These are phyloP conservation scores for Picea abies DNA, from an alignment of 83 land plant species.

Conservation along the genomic window DNA sequence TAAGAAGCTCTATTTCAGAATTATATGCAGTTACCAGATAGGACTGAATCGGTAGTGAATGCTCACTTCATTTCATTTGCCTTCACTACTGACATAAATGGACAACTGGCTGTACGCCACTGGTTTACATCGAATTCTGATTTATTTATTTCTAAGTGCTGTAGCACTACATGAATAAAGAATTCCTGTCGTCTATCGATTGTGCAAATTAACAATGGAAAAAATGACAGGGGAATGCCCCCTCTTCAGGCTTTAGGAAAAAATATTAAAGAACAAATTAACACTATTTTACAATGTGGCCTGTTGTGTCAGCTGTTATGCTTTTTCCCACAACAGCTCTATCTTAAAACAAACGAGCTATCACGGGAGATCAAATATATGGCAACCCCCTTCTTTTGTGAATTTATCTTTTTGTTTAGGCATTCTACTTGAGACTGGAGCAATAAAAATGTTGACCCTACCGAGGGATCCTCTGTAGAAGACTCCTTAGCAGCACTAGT, in stretches of 20 bases:
- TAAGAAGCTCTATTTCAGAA: neutral
- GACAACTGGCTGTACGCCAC: conserved; percentile 7
- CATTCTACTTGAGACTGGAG: neutral
- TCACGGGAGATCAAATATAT: neutral
- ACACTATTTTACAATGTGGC: conserved; percentile 6
- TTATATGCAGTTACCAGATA: neutral
- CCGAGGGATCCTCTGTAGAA: neutral
- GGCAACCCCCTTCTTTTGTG: neutral
- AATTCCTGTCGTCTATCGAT: conserved; percentile 10
- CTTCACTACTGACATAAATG: conserved; percentile 8
- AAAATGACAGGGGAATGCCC: conserved; percentile 18
- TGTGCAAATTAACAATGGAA: conserved; percentile 5
- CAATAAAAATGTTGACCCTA: neutral
- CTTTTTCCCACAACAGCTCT: conserved; percentile 5
- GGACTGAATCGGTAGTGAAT: neutral
- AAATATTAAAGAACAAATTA: conserved; percentile 4
- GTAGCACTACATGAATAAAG: conserved; percentile 10
- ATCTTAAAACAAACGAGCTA: neutral
- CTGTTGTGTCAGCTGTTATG: conserved; percentile 8
- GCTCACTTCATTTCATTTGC: conserved; percentile 6
- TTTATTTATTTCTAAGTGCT: conserved; percentile 8
- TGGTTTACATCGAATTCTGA: conserved; percentile 14
- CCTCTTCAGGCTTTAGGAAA: neutral
- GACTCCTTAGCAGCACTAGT: neutral
- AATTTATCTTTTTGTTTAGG: neutral